Conservation (phyloP, 768 basidiomycete species). For the Mycena capillaripes region DNA sequence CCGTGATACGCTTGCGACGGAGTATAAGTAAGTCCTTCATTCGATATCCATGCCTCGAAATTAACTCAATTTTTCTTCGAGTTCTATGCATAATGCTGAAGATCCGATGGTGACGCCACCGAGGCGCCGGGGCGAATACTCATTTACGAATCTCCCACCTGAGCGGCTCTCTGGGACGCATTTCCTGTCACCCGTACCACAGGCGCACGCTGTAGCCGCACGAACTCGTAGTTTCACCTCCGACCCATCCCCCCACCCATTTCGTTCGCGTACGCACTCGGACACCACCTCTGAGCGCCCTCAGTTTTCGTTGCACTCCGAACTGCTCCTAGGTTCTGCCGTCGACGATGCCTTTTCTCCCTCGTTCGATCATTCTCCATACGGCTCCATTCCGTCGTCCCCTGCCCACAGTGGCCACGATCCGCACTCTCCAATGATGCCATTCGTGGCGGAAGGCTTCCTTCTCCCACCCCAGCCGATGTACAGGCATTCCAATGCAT, state of each 20-base stretch:
- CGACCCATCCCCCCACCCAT: background rate
- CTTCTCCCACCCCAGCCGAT: background rate
- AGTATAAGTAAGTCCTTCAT: background rate
- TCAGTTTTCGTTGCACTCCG: background rate
- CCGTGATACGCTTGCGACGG: background rate
- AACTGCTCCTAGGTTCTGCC: background rate
- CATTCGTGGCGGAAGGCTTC: background rate
- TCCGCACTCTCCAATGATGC: background rate
- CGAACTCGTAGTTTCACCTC: background rate
- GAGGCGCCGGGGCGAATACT: background rate
- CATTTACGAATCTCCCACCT: background rate
- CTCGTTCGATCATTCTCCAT: background rate
- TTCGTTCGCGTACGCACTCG: background rate
- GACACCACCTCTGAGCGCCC: background rate
- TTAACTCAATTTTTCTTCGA: background rate
- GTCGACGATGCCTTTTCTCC: background rate
- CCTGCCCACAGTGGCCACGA: background rate
- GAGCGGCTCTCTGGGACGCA: background rate
- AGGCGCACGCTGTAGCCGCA: too few relatives aligned
- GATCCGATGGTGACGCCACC: background rate
- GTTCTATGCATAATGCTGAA: background rate
- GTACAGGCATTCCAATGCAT: background rate
- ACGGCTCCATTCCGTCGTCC: background rate
- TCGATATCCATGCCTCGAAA: background rate
- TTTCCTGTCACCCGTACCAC: too few relatives aligned